Percentiles rank a stretch among this genome's conserved stretches.
phyloP scores from a whole-genome alignment of 148 eudicot genomes.

The Silene conica region DNA sequence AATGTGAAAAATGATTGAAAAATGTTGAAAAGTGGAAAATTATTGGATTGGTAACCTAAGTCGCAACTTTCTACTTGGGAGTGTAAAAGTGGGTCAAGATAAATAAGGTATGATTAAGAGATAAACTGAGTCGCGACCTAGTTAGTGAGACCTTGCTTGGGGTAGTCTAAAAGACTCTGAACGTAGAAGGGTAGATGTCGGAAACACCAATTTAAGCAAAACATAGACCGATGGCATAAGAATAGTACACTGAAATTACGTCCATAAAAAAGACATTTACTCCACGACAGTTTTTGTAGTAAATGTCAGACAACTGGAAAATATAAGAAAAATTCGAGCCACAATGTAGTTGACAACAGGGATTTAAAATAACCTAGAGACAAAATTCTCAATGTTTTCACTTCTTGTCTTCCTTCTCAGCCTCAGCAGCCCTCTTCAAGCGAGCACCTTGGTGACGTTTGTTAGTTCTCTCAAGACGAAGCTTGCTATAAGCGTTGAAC shows the following conservation, averaged over 20 bases:
- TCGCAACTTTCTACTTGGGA: too few species aligned
- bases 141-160: too few species aligned
- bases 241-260: not conserved
- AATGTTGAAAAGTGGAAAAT: too few species aligned
- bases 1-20: too few species aligned
- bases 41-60: too few species aligned
- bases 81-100: too few species aligned
- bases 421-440: conserved; percentile 12
- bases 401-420: conserved; percentile 17
- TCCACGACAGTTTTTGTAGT: not conserved
- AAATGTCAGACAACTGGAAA: conserved; percentile 2
- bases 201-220: not conserved
- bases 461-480: conserved; percentile 25
- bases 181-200: too few species aligned
- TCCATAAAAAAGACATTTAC: not conserved
- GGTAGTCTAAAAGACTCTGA: too few species aligned
- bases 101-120: too few species aligned
- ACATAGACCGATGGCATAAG: not conserved
- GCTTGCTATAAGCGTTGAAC: conserved; percentile 49
- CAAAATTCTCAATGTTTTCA: not conserved
- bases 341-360: not conserved
- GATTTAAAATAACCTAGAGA: not conserved
- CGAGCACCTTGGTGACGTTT: conserved; percentile 12
- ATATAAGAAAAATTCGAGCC: not conserved
- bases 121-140: too few species aligned